Evolutionary conservation across 257 asterid species (phyloP).

Genomic region (Primulina huaijiensis): DNA sequence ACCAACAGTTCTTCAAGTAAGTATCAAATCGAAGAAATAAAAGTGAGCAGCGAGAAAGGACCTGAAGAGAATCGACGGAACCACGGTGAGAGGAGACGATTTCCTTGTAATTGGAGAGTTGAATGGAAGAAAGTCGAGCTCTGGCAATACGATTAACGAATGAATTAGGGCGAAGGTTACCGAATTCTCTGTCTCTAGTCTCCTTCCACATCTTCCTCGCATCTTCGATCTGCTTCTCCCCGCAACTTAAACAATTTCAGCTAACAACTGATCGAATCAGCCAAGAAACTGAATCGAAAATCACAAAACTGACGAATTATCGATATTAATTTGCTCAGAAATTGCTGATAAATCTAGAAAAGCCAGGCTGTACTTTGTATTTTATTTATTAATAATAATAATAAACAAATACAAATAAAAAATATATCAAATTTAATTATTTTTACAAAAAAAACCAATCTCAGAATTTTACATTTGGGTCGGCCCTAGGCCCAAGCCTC

Average conservation of each 20-base stretch:
- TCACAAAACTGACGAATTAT: background rate
- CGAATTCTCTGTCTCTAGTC: constrained; percentile 84
- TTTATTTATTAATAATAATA: too few species aligned
- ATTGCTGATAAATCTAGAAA: background rate
- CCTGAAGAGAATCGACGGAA: constrained; percentile 92
- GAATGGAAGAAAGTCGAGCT: constrained; percentile 68
- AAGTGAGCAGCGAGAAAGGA: constrained; percentile 15
- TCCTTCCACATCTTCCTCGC: constrained; percentile 99
- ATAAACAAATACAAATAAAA: too few species aligned
- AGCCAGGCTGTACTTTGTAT: background rate
- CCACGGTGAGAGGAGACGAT: constrained; percentile 85
- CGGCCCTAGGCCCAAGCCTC: too few species aligned
- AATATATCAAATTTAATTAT: too few species aligned
- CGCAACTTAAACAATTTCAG: background rate
- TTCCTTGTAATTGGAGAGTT: constrained; percentile 90
- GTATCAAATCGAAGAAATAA: background rate
- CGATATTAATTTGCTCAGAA: background rate
- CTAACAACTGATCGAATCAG: constrained; percentile 27
- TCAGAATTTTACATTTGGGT: too few species aligned
- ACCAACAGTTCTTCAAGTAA: background rate
- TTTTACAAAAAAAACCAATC: too few species aligned
- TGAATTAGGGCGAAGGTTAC: constrained; percentile 80
- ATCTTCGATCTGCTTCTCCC: constrained; percentile 58
- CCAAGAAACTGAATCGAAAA: background rate
- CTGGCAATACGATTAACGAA: constrained; percentile 59